Percentiles rank a stretch among this genome's conserved stretches.
Conservation (phyloP, 1,284 basidiomycete genomes). For the Flammula alnicola region DNA sequence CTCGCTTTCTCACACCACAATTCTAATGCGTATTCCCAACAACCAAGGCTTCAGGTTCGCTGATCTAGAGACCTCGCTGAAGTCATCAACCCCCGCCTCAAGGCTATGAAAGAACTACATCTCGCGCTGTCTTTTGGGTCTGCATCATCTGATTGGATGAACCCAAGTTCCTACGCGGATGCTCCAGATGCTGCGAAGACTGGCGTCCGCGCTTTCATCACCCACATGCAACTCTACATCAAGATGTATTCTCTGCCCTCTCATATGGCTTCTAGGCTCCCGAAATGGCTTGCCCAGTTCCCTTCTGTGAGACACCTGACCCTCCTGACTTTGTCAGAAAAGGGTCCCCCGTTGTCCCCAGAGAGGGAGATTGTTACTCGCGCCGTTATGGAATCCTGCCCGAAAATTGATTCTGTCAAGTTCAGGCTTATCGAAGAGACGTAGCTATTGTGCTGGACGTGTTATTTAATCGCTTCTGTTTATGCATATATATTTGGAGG, state of each 20-base stretch:
- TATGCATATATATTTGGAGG: too few species aligned
- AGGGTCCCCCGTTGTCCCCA: too few species aligned
- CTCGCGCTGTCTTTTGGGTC: conserved; percentile 14
- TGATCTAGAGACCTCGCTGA: conserved; percentile 5
- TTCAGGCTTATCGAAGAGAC: conserved; percentile 16
- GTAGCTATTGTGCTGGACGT: background rate
- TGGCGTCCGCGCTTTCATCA: conserved; percentile 11
- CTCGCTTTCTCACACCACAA: conserved; percentile 3
- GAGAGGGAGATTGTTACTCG: conserved; percentile 14
- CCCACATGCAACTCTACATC: conserved; percentile 23
- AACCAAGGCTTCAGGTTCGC: conserved; percentile 1
- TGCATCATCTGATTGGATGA: conserved; percentile 6
- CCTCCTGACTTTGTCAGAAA: conserved; percentile 18
- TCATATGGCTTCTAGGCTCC: conserved; percentile 18
- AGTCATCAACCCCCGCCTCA: conserved; percentile 6
- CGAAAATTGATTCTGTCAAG: conserved; percentile 19
- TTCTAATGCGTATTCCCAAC: conserved; percentile 7
- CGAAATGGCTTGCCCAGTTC: conserved; percentile 25
- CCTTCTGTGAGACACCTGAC: conserved; percentile 17
- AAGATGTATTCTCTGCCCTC: conserved; percentile 22
- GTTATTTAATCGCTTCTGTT: too few species aligned
- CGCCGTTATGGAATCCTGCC: conserved; percentile 20
- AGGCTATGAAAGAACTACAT: conserved; percentile 11
- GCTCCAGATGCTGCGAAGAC: background rate
- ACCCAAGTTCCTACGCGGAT: conserved; percentile 4